Evolutionary conservation across 1,139 yeast genomes (phyloP).

Genomic region (Pichia sp.): DNA sequence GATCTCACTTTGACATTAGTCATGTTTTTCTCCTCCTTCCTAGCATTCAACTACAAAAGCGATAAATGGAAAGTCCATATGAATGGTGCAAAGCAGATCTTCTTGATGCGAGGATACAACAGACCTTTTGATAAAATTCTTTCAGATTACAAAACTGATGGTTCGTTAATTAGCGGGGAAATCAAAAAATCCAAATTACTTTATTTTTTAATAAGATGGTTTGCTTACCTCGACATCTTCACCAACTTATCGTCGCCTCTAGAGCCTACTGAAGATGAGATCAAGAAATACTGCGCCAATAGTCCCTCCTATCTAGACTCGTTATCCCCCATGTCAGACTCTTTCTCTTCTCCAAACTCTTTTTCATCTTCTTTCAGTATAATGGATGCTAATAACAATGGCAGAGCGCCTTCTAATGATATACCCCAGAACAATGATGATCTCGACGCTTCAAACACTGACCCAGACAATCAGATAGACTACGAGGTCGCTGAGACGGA

Average conservation of each 20-base stretch:
- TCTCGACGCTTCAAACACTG: slow-evolving; percentile 6
- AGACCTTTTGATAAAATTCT: slow-evolving; percentile 33
- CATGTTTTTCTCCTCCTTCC: slow-evolving; percentile 58
- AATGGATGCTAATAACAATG: background rate
- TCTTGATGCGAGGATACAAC: slow-evolving; percentile 50
- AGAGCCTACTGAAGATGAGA: slow-evolving; percentile 30
- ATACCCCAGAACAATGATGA: slow-evolving; percentile 17
- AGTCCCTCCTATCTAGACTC: slow-evolving; percentile 1
- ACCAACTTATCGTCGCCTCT: slow-evolving; percentile 49
- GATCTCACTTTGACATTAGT: slow-evolving; percentile 68
- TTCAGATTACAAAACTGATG: slow-evolving; percentile 21
- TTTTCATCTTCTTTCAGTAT: slow-evolving; percentile 3
- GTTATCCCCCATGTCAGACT: slow-evolving; percentile 15
- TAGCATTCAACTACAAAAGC: slow-evolving; percentile 48
- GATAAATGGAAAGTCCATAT: slow-evolving; percentile 62
- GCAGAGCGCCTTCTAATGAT: background rate
- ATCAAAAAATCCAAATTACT: slow-evolving; percentile 42
- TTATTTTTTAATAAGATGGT: slow-evolving; percentile 66
- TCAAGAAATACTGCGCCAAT: slow-evolving; percentile 17
- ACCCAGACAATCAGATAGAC: slow-evolving; percentile 23
- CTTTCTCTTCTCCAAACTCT: slow-evolving; percentile 10
- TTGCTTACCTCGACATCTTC: slow-evolving; percentile 65
- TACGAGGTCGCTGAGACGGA: slow-evolving; percentile 24
- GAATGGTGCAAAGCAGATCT: slow-evolving; percentile 65
- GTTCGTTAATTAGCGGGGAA: slow-evolving; percentile 19